Base-by-base conservation (phyloP, 495 filamentous ascomycete genomes). In the Trypethelium eluteriae region DNA sequence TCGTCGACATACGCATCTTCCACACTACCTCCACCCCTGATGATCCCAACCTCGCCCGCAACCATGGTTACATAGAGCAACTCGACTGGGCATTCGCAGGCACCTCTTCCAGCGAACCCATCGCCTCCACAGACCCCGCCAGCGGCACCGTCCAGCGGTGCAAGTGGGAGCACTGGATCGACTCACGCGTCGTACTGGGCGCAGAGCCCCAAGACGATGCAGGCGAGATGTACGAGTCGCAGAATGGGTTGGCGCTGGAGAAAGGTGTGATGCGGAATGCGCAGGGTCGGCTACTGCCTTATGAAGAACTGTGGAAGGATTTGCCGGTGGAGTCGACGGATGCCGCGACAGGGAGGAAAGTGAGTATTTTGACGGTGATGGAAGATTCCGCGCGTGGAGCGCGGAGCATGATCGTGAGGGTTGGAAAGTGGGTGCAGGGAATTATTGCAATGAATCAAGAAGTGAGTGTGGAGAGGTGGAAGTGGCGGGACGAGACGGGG, bases 31-130 rank as follows among this genome's bases (percentile, higher is more conserved):
- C 64, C 39, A 18, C 53, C 46, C 39, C 62, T 64, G 61, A 64
- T 62, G 10, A 68, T 46, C 9, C 41, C 67, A 50, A 59, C 67
- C 36, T 62, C 18, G n/a, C 62, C 25, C 10, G 34, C 50, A 35
- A 64, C 49, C 32, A 25, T 44, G 66, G 44, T 39, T 18, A 64
- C 49, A 12, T 56, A 35, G 47, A n/a, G n/a, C 62, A 36, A 12
- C 39, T 70, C 38, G 66, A 74, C 56, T 86, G 84, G 83, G 84
- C 81, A 32, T 84, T 86, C 47, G 83, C 81, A 0, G 84, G 84
- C 10, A 77, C 74, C 10, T 82, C 82, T 0, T 49, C 36, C 32
- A 67, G 61, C 49, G 14, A 67, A n/a, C 25, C 25, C 25, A 25
- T 25, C 25, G 38, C 61, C 14, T 64, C 38, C 16, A 57, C 14